Percentiles rank a stretch among this genome's conserved stretches.
These are phyloP conservation scores for Penicillium bovifimosum DNA, from an alignment of 495 filamentous ascomycete species.

Conservation along the genomic window DNA sequence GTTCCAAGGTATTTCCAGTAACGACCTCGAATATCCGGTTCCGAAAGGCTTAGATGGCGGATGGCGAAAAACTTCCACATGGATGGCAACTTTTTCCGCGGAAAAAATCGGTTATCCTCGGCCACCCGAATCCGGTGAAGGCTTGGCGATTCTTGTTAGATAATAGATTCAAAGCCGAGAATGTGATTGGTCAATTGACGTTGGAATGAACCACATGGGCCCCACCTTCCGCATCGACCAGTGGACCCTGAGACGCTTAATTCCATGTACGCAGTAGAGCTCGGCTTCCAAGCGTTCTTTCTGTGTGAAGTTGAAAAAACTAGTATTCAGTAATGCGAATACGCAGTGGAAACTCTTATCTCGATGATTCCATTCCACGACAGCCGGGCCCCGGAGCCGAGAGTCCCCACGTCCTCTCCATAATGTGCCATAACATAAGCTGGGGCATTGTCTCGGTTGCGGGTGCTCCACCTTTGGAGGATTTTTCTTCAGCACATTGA, in stretches of 20 bases:
- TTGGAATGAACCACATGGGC: neutral
- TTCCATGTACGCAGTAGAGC: constrained; percentile 9
- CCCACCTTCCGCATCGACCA: constrained; percentile 4
- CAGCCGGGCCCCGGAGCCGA: constrained; percentile 19
- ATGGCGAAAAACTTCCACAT: constrained; percentile 8
- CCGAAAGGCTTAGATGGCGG: neutral
- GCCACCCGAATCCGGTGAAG: constrained; percentile 8
- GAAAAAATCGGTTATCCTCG: constrained; percentile 16
- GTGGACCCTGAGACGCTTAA: constrained; percentile 21
- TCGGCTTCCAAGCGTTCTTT: constrained; percentile 2
- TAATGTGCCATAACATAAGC: neutral
- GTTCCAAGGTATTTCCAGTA: too few relatives aligned
- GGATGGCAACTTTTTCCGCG: too few relatives aligned
- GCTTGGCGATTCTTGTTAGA: constrained; percentile 19
- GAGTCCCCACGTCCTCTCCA: constrained; percentile 12
- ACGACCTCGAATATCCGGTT: too few relatives aligned
- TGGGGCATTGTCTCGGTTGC: constrained; percentile 19
- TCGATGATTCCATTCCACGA: constrained; percentile 10
- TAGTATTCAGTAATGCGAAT: constrained; percentile 14
- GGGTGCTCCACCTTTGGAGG: constrained; percentile 12
- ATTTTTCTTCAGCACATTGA: constrained; percentile 13
- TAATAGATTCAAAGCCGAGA: constrained; percentile 18
- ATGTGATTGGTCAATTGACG: neutral
- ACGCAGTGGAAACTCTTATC: constrained; percentile 11
- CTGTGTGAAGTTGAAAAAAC: neutral